These are phyloP conservation scores for Starmerella floris DNA, from an alignment of 805 yeast genomes.

Conservation along the genomic window DNA sequence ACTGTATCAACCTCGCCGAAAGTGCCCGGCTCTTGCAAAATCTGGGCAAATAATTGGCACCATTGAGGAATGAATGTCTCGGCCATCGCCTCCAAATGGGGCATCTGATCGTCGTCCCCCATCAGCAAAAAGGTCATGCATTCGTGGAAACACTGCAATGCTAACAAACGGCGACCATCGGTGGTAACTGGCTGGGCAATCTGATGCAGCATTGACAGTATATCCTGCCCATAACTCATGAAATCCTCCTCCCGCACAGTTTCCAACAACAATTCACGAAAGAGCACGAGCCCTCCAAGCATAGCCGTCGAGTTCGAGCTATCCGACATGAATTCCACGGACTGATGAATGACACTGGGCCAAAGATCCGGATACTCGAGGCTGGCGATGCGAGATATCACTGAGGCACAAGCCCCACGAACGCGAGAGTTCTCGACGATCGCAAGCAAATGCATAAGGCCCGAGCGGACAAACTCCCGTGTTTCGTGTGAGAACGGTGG, in stretches of 20 bases:
- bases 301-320: slow-evolving; percentile 35
- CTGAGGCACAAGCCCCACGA: slow-evolving; percentile 53
- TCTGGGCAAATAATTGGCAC: slow-evolving; percentile 6
- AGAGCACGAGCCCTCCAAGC: slow-evolving; percentile 23
- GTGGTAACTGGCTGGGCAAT: slow-evolving; percentile 16
- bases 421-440: slow-evolving; percentile 35
- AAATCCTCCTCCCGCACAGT: slow-evolving; percentile 76
- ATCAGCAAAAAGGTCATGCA: slow-evolving; percentile 25
- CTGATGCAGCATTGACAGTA: slow-evolving; percentile 17
- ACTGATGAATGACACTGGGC: slow-evolving; percentile 44
- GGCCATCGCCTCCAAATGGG: slow-evolving; percentile 15
- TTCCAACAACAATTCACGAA: slow-evolving; percentile 70
- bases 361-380: slow-evolving; percentile 93
- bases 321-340: slow-evolving; percentile 25
- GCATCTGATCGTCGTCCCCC: slow-evolving; percentile 24
- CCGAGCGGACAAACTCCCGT: slow-evolving; percentile 40
- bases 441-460: slow-evolving; percentile 38
- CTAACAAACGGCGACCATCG: slow-evolving; percentile 14
- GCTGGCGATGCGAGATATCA: slow-evolving; percentile 70
- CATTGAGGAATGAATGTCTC: slow-evolving; percentile 14
- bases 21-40: not conserved
- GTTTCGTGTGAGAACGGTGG: slow-evolving; percentile 43
- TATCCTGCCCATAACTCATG: slow-evolving; percentile 45
- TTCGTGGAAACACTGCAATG: slow-evolving; percentile 27
- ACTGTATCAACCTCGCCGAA: slow-evolving; percentile 7